Evolutionary conservation across 2,329 filamentous ascomycete species (phyloP).

Genomic region (Lecanosticta acicola): DNA sequence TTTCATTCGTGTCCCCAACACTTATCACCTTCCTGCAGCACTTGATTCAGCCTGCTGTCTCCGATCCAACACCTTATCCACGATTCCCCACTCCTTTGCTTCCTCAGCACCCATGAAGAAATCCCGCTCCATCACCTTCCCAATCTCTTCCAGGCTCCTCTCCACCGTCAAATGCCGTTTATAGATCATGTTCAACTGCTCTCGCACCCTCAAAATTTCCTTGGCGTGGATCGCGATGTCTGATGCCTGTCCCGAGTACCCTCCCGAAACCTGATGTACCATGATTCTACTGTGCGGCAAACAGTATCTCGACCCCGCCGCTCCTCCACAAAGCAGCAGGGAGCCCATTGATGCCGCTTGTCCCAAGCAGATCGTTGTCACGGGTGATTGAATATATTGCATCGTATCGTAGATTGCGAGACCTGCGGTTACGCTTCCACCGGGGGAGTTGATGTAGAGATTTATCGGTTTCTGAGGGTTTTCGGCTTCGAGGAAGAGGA

Average conservation of each 20-base stretch:
- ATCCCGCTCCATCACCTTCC: conserved; percentile 93
- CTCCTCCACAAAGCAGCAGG: conserved; percentile 78
- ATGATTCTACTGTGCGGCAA: conserved; percentile 93
- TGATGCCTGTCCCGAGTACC: conserved; percentile 59
- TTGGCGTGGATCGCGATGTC: conserved; percentile 97
- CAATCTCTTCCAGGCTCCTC: conserved; percentile 74
- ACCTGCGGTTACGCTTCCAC: conserved; percentile 79
- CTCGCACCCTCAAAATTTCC: conserved; percentile 82
- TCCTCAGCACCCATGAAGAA: conserved; percentile 88
- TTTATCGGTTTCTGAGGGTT: conserved; percentile 91
- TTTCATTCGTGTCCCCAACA: no score
- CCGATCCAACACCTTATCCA: conserved; percentile 77
- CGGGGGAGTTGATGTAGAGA: conserved; percentile 96
- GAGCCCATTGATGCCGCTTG: conserved; percentile 95
- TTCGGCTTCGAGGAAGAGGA: conserved; percentile 96
- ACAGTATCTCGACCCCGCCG: conserved; percentile 76
- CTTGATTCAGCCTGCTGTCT: conserved; percentile 43
- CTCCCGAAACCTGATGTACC: conserved; percentile 90
- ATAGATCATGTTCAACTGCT: conserved; percentile 87
- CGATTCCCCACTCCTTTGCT: conserved; percentile 81
- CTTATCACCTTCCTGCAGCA: not conserved
- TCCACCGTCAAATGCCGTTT: conserved; percentile 76
- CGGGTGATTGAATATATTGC: conserved; percentile 88
- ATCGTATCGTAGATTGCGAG: conserved; percentile 97
- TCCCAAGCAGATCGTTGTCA: conserved; percentile 91